Evolutionary conservation across 257 asterid species (phyloP).

Genomic region (Avicennia marina): DNA sequence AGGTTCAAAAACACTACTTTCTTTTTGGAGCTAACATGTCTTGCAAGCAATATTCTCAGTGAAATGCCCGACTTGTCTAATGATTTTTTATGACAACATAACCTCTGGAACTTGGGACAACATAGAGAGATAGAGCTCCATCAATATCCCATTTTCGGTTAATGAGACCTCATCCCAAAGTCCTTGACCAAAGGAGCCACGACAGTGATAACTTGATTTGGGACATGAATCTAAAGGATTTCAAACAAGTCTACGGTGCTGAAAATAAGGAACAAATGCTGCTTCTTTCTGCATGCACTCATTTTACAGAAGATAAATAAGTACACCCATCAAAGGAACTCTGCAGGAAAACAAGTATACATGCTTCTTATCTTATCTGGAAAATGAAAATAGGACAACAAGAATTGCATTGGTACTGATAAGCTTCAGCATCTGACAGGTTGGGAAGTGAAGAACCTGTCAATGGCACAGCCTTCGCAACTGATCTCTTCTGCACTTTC

Average conservation of each 20-base stretch:
- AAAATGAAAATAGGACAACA: conserved; percentile 7
- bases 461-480: neutral
- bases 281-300: no score
- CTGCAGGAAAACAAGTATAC: conserved; percentile 6
- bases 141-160: neutral
- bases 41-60: neutral
- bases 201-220: neutral
- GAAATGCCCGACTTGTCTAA: neutral
- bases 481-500: no score
- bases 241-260: neutral
- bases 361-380: conserved; percentile 23
- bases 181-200: neutral
- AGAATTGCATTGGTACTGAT: conserved; percentile 6
- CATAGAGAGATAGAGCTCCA: neutral
- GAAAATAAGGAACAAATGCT: no score
- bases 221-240: neutral
- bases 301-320: no score
- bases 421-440: conserved; percentile 9
- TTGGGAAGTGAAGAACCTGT: conserved; percentile 5
- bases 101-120: no score
- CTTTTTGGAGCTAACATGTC: neutral
- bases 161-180: neutral
- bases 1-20: neutral
- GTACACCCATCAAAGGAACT: neutral
- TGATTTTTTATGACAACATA: neutral